Conservation (phyloP, 768 basidiomycete species). For the Pulveroboletus sp. region DNA sequence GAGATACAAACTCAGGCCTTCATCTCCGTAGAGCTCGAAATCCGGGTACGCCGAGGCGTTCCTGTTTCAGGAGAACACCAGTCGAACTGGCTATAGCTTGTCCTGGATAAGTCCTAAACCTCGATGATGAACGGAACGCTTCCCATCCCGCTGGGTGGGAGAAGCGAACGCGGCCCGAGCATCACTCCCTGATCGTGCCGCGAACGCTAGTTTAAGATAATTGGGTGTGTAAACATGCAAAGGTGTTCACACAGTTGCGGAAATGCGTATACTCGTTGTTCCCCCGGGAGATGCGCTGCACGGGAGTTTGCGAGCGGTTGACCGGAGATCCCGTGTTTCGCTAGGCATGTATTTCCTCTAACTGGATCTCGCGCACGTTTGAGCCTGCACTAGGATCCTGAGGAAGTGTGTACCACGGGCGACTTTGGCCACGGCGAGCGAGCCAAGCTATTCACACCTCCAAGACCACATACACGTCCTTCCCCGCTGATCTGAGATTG, state of each 20-base stretch:
- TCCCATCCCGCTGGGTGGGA: constrained; percentile 9
- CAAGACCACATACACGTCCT: neutral
- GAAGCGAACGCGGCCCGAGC: constrained; percentile 9
- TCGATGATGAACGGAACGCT: constrained; percentile 9
- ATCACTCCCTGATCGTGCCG: constrained; percentile 10
- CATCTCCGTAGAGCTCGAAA: constrained; percentile 27
- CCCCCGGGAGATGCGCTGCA: constrained; percentile 6
- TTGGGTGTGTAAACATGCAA: constrained; percentile 5
- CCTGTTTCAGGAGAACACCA: constrained; percentile 16
- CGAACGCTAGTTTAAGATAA: constrained; percentile 14
- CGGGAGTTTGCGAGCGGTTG: constrained; percentile 11
- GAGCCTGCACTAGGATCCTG: neutral
- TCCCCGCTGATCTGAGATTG: constrained; percentile 21
- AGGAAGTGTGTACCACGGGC: neutral
- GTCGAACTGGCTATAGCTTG: constrained; percentile 26
- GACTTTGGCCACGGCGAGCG: neutral
- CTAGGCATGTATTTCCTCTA: constrained; percentile 1
- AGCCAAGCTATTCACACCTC: neutral
- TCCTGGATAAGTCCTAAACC: constrained; percentile 11
- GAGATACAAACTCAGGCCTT: constrained; percentile 17
- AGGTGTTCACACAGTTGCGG: constrained; percentile 10
- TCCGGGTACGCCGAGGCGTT: constrained; percentile 28
- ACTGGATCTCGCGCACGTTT: constrained; percentile 4
- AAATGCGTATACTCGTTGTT: constrained; percentile 13
- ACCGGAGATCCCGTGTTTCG: constrained; percentile 10